Base-by-base conservation (phyloP, 1,139 yeast genomes). In the Tardiomyces digboiensis region DNA sequence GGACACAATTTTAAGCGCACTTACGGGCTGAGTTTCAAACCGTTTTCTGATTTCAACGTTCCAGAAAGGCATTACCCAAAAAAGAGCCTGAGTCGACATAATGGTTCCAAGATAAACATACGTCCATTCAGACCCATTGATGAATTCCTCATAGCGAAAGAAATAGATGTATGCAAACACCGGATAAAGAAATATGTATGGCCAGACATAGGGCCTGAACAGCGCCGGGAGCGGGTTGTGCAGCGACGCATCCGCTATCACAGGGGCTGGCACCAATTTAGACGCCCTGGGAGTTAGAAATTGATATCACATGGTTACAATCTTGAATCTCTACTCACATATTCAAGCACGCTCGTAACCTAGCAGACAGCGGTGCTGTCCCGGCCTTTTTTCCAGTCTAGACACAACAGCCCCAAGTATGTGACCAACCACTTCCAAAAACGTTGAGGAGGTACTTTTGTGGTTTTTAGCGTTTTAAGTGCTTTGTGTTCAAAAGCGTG, bases 61-160 rank as follows among this genome's bases (percentile, higher is more conserved):
- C 99, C 99, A 91, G 59, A 84, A 84, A n/a, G 98, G 97, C 78
- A 88, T 78, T 62, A 91, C 75, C 82, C 91, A 76, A 46, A 91
- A 68, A 61, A 91, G 70, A 47, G 81, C 68, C 60, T 91, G 93
- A 46, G 83, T 50, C 7, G 95, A 79, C 26, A 82, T 64, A 45
- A 89, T 72, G 7, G 87, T 65, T 47, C 94, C 83, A 40, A 87
- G 68, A 57, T 79, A 89, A 36, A 91, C 94, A 64, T 86, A 87
- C 0, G 97, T 91, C 79, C 79, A 72, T 65, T 82, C 88, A 43
- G 74, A 67, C 29, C 96, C 96, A 44, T 75, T 82, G 55, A 91
- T 82, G 60, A 86, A 86, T 45, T 67, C 70, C 47, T 91, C 97
- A 64, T 91, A 91, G 48, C 81, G 79, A 49, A 70, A 67, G 50